Percentiles rank a stretch among this genome's conserved stretches.
These are phyloP conservation scores for Aureobasidium musti DNA, from an alignment of 2,329 filamentous ascomycete species.

Conservation along the genomic window DNA sequence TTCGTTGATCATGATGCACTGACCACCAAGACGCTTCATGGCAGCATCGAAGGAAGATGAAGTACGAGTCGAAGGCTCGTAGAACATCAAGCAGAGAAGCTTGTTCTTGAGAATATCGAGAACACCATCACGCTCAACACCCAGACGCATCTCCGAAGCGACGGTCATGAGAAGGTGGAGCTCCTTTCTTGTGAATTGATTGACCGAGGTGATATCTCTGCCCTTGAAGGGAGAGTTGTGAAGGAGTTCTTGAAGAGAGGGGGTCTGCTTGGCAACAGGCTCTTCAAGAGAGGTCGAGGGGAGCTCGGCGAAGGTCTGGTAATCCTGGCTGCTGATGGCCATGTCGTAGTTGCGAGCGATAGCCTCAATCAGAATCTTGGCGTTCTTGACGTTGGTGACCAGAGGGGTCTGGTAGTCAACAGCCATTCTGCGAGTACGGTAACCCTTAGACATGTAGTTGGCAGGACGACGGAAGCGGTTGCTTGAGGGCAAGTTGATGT, in stretches of 20 bases:
- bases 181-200: conserved; percentile 83
- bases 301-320: conserved; percentile 70
- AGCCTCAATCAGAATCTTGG: conserved; percentile 94
- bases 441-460: conserved; percentile 98
- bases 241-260: conserved; percentile 69
- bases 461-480: conserved; percentile 96
- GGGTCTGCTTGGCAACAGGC: conserved; percentile 50
- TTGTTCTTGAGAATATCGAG: conserved; percentile 83
- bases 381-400: conserved; percentile 99
- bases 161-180: conserved; percentile 94
- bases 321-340: conserved; percentile 80
- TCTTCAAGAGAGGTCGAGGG: conserved; percentile 39
- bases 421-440: conserved; percentile 94
- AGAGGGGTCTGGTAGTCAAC: conserved; percentile 97
- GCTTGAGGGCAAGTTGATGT: conserved; percentile 98
- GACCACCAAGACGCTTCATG: conserved; percentile 95
- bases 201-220: conserved; percentile 86
- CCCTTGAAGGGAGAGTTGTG: conserved; percentile 83
- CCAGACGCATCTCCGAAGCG: conserved; percentile 95
- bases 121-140: conserved; percentile 88
- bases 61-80: conserved; percentile 93
- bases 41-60: conserved; percentile 95
- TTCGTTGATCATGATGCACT: conserved; percentile 79
- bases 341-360: conserved; percentile 87
- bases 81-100: conserved; percentile 91